Percentiles rank a stretch among this genome's conserved stretches.
Conservation (phyloP, 2,329 filamentous ascomycete genomes). For the Myriangium duriaei region DNA sequence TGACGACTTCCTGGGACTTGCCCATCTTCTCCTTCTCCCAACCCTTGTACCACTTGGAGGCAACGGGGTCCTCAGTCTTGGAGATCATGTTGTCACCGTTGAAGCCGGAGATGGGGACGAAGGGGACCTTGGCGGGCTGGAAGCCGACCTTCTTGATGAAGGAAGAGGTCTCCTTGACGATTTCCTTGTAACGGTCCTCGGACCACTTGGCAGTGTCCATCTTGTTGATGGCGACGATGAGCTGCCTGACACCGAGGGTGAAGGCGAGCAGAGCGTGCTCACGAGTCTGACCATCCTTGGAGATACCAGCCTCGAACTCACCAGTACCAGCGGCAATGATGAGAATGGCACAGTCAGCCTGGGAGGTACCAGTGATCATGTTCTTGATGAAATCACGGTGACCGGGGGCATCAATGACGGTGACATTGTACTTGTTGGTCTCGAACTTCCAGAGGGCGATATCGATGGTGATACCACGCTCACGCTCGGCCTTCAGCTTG, state of each 20-base stretch:
- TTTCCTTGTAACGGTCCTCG: slow-evolving; percentile 92
- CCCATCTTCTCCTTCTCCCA: slow-evolving; percentile 98
- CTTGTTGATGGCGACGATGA: slow-evolving; percentile 99
- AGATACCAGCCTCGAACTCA: slow-evolving; percentile 99
- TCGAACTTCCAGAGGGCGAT: slow-evolving; percentile 99
- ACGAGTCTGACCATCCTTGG: slow-evolving; percentile 99
- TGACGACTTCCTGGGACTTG: no score
- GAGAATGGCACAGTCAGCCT: slow-evolving; percentile 99
- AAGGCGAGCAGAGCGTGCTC: slow-evolving; percentile 99
- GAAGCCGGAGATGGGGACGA: slow-evolving; percentile 99
- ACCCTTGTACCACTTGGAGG: slow-evolving; percentile 99
- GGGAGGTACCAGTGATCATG: slow-evolving; percentile 99
- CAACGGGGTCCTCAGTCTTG: slow-evolving; percentile 62
- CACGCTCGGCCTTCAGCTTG: slow-evolving; percentile 99
- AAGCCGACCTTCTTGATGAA: slow-evolving; percentile 99
- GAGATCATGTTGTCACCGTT: slow-evolving; percentile 99
- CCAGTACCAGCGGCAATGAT: slow-evolving; percentile 99
- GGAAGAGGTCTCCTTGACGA: slow-evolving; percentile 99
- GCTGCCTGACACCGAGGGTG: slow-evolving; percentile 99
- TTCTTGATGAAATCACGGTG: slow-evolving; percentile 99
- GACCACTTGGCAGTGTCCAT: slow-evolving; percentile 99
- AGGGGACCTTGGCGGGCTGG: slow-evolving; percentile 97
- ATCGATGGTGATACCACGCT: slow-evolving; percentile 99
- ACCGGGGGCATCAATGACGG: slow-evolving; percentile 96
- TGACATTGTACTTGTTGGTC: slow-evolving; percentile 90